A percentile compares a stretch with the other conserved stretches of the same genome.
Conservation (phyloP, 1,284 basidiomycete genomes). For the Megacollybia platyphylla region DNA sequence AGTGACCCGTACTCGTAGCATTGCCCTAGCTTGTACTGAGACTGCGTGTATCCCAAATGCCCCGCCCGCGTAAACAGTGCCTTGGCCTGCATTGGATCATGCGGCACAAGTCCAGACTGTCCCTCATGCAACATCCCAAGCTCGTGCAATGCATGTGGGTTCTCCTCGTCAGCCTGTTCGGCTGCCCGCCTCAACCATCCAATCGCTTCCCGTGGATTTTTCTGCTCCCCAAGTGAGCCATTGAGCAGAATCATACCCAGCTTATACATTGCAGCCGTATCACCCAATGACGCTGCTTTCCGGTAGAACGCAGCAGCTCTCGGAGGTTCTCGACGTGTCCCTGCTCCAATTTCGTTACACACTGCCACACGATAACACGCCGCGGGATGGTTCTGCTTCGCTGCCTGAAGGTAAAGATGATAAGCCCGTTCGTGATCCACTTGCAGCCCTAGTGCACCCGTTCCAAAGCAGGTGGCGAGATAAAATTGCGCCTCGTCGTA, state of each 20-base stretch:
- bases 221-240: slow-evolving; percentile 74
- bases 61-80: slow-evolving; percentile 87
- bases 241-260: slow-evolving; percentile 91
- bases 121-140: slow-evolving; percentile 88
- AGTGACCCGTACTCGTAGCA: slow-evolving; percentile 91
- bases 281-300: slow-evolving; percentile 91
- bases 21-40: slow-evolving; percentile 91
- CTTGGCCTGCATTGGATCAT: slow-evolving; percentile 74
- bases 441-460: slow-evolving; percentile 85
- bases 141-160: slow-evolving; percentile 96
- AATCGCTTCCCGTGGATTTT: slow-evolving; percentile 85
- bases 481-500: slow-evolving; percentile 99
- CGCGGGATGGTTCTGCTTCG: slow-evolving; percentile 92
- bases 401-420: slow-evolving; percentile 95
- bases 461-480: slow-evolving; percentile 94
- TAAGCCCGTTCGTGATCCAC: slow-evolving; percentile 98
- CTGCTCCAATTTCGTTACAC: slow-evolving; percentile 98
- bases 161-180: slow-evolving; percentile 96
- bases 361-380: slow-evolving; percentile 97
- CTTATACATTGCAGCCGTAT: slow-evolving; percentile 99
- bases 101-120: slow-evolving; percentile 50
- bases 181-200: slow-evolving; percentile 94
- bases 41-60: slow-evolving; percentile 87
- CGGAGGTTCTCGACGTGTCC: slow-evolving; percentile 82
- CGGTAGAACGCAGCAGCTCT: slow-evolving; percentile 94